phyloP scores from a whole-genome alignment of 768 basidiomycete species.

The Coprinellus aureogranulatus region DNA sequence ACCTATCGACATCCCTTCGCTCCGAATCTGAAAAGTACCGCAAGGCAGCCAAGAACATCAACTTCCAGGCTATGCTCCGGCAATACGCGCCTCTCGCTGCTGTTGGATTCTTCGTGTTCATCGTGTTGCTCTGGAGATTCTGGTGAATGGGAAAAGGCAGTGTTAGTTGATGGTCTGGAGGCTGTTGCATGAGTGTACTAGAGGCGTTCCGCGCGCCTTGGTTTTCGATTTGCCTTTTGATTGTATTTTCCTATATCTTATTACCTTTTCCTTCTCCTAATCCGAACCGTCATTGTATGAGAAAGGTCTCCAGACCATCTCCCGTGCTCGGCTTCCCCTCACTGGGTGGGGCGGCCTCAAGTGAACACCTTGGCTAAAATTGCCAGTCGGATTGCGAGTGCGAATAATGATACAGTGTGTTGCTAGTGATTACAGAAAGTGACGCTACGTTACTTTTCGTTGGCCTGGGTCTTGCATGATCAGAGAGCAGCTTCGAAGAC shows the following conservation, averaged over 20 bases:
- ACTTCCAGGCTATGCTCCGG: constrained; percentile 87
- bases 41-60: constrained; percentile 92
- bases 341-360: too few relatives aligned
- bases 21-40: constrained; percentile 98
- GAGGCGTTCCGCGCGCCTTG: too few relatives aligned
- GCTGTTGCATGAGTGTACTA: too few relatives aligned
- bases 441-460: constrained; percentile 2
- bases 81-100: constrained; percentile 94
- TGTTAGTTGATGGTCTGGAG: too few relatives aligned
- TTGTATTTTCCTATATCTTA: too few relatives aligned
- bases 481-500: constrained; percentile 49
- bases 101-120: constrained; percentile 72
- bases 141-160: constrained; percentile 36
- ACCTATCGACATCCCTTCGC: constrained; percentile 88
- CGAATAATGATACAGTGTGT: not conserved
- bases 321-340: too few relatives aligned
- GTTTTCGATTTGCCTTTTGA: too few relatives aligned
- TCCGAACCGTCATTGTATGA: too few relatives aligned
- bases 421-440: not conserved
- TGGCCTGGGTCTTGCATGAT: constrained; percentile 1
- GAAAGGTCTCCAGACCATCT: too few relatives aligned
- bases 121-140: constrained; percentile 79
- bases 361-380: too few relatives aligned
- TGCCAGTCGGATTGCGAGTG: too few relatives aligned
- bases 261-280: too few relatives aligned